Evolutionary conservation across 106 monocot species (phyloP), one percentile per base, ranked within the genome.

Genomic region (Dendrobium huoshanense): DNA sequence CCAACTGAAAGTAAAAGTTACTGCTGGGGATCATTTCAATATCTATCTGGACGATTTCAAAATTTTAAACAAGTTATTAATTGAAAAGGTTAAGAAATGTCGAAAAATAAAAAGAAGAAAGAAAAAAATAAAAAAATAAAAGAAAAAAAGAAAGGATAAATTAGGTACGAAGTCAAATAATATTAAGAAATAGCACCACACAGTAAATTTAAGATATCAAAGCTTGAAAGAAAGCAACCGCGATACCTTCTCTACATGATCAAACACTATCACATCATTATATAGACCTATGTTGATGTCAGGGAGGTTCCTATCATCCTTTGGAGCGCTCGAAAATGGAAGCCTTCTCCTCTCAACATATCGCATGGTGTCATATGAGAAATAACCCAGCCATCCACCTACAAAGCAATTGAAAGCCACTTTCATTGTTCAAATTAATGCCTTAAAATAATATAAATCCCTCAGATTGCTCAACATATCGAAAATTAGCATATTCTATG

Each of bases 361-460:
- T 27, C 97, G 88, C 37, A 94, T 89, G 8, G 94, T 94, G 77
- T 97, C 97, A 55, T 97, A 97, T 27, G 97, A 97, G 75, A 94
- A 97, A 78, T 92, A 97, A 8, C 97, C 97, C 64, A 94, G 88
- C 97, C 94, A 97, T 42, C 97, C 97, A 73, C 97, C 97, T 97
- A 82, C 19, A 89, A 41, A 49, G 41, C 61, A 88, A 75, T 41
- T 72, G 72, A 72, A 72, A 72, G 29, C 16, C 33, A 33, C 4
- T 17, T 33, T 33, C 40, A 3, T 72, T 72, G 8, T 8, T 8
- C 64, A 65, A 65, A 65, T 9, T 65, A 65, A 65, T 27, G 64
- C 22, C 64, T 65, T 65, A 6, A n/a, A 25, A 25, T 65, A 65
- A 65, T 65, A 25, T 24, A 25, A 8, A 65, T 24, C 24, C 6